Conservation (phyloP, 140 eudicot genomes). For the Oenanthe javanica region DNA sequence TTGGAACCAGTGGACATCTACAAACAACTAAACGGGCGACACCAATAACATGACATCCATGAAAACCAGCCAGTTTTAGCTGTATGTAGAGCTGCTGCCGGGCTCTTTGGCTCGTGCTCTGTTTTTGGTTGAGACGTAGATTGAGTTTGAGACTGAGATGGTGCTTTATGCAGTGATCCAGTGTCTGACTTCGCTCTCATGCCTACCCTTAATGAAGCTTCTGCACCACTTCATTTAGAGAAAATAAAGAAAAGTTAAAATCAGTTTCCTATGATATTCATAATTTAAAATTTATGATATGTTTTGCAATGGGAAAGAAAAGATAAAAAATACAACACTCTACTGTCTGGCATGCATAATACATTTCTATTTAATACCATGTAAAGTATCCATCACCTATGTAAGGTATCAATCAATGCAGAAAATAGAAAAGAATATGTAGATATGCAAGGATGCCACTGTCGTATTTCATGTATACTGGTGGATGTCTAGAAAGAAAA, state of each 20-base stretch:
- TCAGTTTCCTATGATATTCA: too few species aligned
- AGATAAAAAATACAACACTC: too few species aligned
- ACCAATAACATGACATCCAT: constrained; percentile 23
- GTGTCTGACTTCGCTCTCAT: neutral
- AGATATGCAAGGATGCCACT: neutral
- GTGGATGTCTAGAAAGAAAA: neutral
- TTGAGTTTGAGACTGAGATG: neutral
- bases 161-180: constrained; percentile 16
- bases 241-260: constrained; percentile 3
- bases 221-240: constrained; percentile 26
- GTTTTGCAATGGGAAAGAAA: too few species aligned
- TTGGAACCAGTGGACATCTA: constrained; percentile 1
- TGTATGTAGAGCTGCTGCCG: constrained; percentile 10
- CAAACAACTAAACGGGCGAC: constrained; percentile 27
- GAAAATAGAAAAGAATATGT: neutral
- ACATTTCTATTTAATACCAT: neutral
- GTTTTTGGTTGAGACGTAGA: constrained; percentile 11
- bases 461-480: neutral
- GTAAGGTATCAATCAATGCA: neutral
- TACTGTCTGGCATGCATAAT: neutral
- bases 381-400: too few species aligned
- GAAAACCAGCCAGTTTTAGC: constrained; percentile 37
- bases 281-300: too few species aligned
- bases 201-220: constrained; percentile 16
- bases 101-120: constrained; percentile 26